Percentiles rank a stretch among this genome's conserved stretches.
These are phyloP conservation scores for Fulvia fulva DNA, from an alignment of 2,329 filamentous ascomycete species.

Conservation along the genomic window DNA sequence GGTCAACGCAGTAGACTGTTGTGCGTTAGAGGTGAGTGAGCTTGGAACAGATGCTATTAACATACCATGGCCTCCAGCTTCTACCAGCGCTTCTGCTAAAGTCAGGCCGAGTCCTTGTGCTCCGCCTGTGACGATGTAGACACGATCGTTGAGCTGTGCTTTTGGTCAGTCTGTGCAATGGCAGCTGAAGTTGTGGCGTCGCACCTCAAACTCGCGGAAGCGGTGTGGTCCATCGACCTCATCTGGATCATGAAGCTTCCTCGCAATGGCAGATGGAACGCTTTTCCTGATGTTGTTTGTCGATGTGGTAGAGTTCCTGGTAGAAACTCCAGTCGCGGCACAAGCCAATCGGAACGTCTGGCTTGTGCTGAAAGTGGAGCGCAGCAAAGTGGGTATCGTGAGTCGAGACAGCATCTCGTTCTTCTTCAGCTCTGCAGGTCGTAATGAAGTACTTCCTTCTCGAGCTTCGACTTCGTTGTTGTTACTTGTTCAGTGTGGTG, in stretches of 20 bases:
- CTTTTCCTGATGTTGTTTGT: neutral
- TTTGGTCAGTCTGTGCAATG: neutral
- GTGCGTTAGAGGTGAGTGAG: neutral
- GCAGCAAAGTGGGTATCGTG: neutral
- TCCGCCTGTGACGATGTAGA: constrained; percentile 26
- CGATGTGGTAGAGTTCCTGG: neutral
- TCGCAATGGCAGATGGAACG: constrained; percentile 13
- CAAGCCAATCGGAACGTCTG: neutral
- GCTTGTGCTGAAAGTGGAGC: neutral
- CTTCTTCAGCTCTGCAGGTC: neutral
- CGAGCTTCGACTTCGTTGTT: neutral
- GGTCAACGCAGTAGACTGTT: constrained; percentile 49
- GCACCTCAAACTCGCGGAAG: constrained; percentile 23
- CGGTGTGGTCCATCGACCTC: constrained; percentile 10
- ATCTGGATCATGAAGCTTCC: constrained; percentile 14
- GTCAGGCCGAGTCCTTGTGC: constrained; percentile 28
- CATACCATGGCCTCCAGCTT: constrained; percentile 46
- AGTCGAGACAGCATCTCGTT: neutral
- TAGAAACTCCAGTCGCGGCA: neutral
- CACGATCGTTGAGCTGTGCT: constrained; percentile 19
- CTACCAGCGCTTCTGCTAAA: constrained; percentile 46
- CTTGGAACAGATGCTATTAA: neutral
- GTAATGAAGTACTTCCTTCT: neutral
- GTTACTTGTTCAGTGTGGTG: neutral
- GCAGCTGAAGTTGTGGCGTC: neutral